Evolutionary conservation across 2,329 filamentous ascomycete genomes (phyloP).

Genomic region (Colletotrichum lentis): DNA sequence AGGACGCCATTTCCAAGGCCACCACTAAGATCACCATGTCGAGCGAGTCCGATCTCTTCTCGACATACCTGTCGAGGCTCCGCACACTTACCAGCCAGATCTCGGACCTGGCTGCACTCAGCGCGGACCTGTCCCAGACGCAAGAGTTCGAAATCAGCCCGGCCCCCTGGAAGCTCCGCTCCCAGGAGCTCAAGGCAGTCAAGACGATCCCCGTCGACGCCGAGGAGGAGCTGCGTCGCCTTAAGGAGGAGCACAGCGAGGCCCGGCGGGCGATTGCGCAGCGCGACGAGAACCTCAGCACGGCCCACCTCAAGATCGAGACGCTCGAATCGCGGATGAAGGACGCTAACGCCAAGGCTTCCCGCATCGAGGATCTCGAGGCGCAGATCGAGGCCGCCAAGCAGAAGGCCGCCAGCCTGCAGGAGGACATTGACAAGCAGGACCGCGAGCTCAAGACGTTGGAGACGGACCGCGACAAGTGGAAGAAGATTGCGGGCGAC

Average conservation of each 20-base stretch:
- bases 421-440: constrained; percentile 72
- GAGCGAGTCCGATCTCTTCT: constrained; percentile 74
- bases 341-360: constrained; percentile 80
- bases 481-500: constrained; percentile 75
- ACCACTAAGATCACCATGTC: constrained; percentile 60
- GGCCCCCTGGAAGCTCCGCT: constrained; percentile 84
- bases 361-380: constrained; percentile 72
- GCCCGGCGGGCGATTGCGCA: constrained; percentile 75
- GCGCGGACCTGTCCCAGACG: constrained; percentile 74
- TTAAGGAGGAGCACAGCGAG: constrained; percentile 83
- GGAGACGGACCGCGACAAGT: constrained; percentile 73
- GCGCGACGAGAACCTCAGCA: constrained; percentile 84
- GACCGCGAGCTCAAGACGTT: constrained; percentile 71
- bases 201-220: constrained; percentile 83
- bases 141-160: constrained; percentile 79
- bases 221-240: constrained; percentile 81
- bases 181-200: constrained; percentile 81
- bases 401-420: constrained; percentile 60
- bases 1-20: constrained; percentile 67
- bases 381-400: constrained; percentile 63
- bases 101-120: constrained; percentile 74
- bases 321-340: constrained; percentile 88
- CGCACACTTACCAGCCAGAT: constrained; percentile 70
- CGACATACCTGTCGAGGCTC: constrained; percentile 72
- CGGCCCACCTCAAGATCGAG: constrained; percentile 90